Conservation (phyloP, 2,329 filamentous ascomycete genomes). For the Diaporthe capsici region DNA sequence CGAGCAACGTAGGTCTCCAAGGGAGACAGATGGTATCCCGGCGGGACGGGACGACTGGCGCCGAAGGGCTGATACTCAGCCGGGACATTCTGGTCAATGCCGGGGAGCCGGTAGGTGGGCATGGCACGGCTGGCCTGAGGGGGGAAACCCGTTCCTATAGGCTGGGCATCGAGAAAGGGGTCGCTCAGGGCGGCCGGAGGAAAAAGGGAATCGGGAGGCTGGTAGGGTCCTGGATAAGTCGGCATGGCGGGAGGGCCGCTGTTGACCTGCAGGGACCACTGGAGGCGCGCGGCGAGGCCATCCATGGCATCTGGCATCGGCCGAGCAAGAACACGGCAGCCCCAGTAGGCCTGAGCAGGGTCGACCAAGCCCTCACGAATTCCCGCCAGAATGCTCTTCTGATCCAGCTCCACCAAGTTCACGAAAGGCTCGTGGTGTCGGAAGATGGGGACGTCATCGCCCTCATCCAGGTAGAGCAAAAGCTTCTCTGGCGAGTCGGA, state of each 20-base stretch:
- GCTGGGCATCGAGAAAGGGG: not conserved
- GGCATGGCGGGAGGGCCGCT: not conserved
- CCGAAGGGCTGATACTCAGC: not conserved
- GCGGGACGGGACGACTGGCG: not conserved
- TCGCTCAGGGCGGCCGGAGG: not conserved
- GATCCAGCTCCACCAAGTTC: not conserved
- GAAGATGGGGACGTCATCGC: not conserved
- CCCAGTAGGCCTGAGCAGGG: not conserved
- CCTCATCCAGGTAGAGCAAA: not conserved
- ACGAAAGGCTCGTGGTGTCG: not conserved
- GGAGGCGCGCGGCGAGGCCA: not conserved
- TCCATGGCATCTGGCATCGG: not conserved
- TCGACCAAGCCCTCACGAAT: not conserved
- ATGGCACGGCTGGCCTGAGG: not conserved
- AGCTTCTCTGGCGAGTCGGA: not conserved
- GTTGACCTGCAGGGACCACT: not conserved
- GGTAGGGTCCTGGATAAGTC: not conserved
- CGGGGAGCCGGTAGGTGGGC: not conserved
- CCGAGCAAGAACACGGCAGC: not conserved
- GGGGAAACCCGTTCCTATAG: not conserved
- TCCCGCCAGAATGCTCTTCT: not conserved
- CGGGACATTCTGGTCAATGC: not conserved
- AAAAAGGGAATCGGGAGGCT: fast-evolving
- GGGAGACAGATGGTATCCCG: not conserved
- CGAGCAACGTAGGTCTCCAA: not conserved